Percentiles rank a stretch among this genome's conserved stretches.
Conservation (phyloP, 2,329 filamentous ascomycete genomes). For the Verticillium albo-atrum region DNA sequence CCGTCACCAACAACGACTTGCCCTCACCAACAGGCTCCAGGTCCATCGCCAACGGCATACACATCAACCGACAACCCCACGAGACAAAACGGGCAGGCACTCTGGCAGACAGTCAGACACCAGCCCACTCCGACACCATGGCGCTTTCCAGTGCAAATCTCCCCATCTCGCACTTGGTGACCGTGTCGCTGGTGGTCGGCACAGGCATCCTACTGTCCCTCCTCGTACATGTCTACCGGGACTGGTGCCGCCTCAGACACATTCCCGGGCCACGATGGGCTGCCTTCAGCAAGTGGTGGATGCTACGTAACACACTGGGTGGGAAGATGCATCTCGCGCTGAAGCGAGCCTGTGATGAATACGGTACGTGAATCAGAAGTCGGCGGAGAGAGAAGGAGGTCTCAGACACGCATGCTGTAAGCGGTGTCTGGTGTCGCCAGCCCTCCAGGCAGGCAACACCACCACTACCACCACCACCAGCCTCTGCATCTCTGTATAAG, state of each 20-base stretch:
- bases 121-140: slow-evolving; percentile 7
- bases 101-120: not conserved
- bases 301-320: slow-evolving; percentile 19
- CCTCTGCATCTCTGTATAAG: not conserved
- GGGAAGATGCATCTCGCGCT: slow-evolving; percentile 15
- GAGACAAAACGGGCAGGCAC: not conserved
- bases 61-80: not conserved
- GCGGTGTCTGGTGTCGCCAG: not conserved
- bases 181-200: slow-evolving; percentile 1
- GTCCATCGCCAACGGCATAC: not conserved
- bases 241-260: slow-evolving; percentile 28
- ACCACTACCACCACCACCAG: not conserved
- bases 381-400: slow-evolving; percentile 2
- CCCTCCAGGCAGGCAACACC: not conserved
- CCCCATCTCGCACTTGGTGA: slow-evolving; percentile 1
- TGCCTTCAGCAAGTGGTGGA: slow-evolving; percentile 26
- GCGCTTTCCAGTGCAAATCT: not conserved
- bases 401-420: slow-evolving; percentile 12
- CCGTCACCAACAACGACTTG: not conserved
- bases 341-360: slow-evolving; percentile 13
- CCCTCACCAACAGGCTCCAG: not conserved
- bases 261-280: slow-evolving; percentile 28
- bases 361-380: slow-evolving; percentile 6
- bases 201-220: slow-evolving; percentile 6
- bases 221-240: slow-evolving; percentile 9